A percentile compares a stretch with the other conserved stretches of the same genome.
These are phyloP conservation scores for Candida neerlandica DNA, from an alignment of 1,139 yeast species.

Conservation along the genomic window DNA sequence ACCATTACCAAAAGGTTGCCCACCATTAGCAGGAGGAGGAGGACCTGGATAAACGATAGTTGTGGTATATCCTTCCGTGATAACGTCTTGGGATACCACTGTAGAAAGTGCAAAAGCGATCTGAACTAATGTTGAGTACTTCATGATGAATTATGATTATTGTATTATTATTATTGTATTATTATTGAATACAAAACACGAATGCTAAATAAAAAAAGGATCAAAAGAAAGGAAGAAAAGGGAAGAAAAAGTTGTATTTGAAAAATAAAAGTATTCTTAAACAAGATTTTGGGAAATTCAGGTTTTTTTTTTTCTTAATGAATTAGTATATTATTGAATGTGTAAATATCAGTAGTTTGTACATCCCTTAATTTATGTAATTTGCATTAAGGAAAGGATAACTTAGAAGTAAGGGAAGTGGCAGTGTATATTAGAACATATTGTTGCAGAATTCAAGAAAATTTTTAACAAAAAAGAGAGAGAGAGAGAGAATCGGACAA, in stretches of 20 bases:
- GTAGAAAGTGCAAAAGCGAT: conserved; percentile 6
- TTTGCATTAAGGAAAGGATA: conserved; percentile 5
- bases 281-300: not conserved
- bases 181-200: not conserved
- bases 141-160: conserved; percentile 1
- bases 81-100: conserved; percentile 8
- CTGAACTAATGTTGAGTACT: conserved; percentile 5
- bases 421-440: not conserved
- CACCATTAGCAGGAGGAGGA: no score
- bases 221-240: not conserved
- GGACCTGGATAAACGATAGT: conserved; percentile 3
- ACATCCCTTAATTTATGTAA: conserved; percentile 4
- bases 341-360: not conserved
- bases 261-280: not conserved
- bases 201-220: not conserved
- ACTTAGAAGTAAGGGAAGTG: not conserved
- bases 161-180: not conserved
- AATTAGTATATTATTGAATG: not conserved
- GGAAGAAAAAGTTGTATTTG: not conserved
- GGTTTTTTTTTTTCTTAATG: no score
- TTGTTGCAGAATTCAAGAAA: conserved; percentile 3
- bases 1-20: no score
- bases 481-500: not conserved
- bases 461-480: not conserved
- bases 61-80: conserved; percentile 6